These are phyloP conservation scores for Alternaria tenuissima DNA, from an alignment of 2,329 filamentous ascomycete genomes.

Conservation along the genomic window DNA sequence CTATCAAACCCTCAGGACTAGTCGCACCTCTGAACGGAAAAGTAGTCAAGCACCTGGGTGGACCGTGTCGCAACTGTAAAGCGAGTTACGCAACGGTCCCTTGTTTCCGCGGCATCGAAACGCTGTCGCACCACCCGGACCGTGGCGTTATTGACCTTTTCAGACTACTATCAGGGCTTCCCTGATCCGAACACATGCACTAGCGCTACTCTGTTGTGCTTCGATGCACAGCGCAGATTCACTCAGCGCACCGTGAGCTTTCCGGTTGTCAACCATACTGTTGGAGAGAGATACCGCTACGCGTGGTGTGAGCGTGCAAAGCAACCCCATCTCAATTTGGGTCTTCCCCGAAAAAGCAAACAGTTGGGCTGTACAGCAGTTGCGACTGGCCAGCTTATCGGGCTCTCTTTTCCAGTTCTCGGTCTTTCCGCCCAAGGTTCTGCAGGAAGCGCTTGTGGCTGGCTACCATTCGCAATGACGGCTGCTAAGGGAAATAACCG, in stretches of 20 bases:
- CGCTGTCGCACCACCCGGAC: slow-evolving; percentile 33
- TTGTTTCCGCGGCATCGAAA: slow-evolving; percentile 28
- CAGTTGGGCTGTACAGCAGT: slow-evolving; percentile 3
- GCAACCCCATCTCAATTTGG: slow-evolving; percentile 7
- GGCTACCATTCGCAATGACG: slow-evolving; percentile 7
- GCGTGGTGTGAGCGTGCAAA: slow-evolving; percentile 38
- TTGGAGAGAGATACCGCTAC: slow-evolving; percentile 29
- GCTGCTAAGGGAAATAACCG: slow-evolving; percentile 10
- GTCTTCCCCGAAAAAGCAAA: slow-evolving; percentile 24
- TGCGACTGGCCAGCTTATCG: slow-evolving; percentile 24
- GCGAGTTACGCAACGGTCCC: slow-evolving; percentile 36
- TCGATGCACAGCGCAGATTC: slow-evolving; percentile 3
- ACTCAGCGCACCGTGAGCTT: slow-evolving; percentile 11
- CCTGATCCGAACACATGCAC: slow-evolving; percentile 19
- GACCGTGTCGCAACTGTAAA: slow-evolving; percentile 30
- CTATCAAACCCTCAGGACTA: slow-evolving; percentile 10
- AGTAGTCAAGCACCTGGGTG: slow-evolving; percentile 33
- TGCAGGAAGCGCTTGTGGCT: slow-evolving; percentile 13
- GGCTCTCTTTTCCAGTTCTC: slow-evolving; percentile 11
- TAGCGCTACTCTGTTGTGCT: slow-evolving; percentile 12
- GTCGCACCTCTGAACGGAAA: slow-evolving; percentile 25
- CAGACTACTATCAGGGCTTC: slow-evolving; percentile 21
- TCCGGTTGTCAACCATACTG: slow-evolving; percentile 17
- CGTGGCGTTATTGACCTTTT: slow-evolving; percentile 44
- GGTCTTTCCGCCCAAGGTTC: slow-evolving; percentile 14